Conservation (phyloP, 1,284 basidiomycete genomes). For the Ceratobasidium sp. region DNA sequence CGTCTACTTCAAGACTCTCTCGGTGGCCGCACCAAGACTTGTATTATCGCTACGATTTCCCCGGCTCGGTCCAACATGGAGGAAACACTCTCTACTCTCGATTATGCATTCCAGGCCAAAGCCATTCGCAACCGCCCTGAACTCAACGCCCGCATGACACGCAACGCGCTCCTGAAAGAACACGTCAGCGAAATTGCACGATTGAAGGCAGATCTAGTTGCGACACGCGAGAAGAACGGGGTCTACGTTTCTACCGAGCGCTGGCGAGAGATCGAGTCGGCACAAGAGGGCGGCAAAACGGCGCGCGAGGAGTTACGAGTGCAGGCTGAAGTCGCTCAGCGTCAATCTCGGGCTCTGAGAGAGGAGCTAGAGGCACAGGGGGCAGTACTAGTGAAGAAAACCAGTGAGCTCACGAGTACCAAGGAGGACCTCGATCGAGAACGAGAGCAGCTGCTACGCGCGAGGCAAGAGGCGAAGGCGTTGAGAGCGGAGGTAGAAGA, state of each 20-base stretch:
- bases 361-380: constrained; percentile 93
- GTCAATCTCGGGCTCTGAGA: constrained; percentile 79
- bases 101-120: constrained; percentile 96
- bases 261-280: constrained; percentile 83
- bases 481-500: constrained; percentile 74
- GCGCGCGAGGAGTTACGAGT: constrained; percentile 84
- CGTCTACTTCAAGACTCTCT: constrained; percentile 98
- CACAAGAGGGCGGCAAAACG: constrained; percentile 78
- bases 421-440: constrained; percentile 68
- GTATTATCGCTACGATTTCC: constrained; percentile 95
- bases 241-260: constrained; percentile 91
- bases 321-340: constrained; percentile 83
- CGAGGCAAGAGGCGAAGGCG: constrained; percentile 65
- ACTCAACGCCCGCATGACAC: constrained; percentile 93
- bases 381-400: constrained; percentile 74
- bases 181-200: constrained; percentile 95
- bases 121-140: constrained; percentile 97
- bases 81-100: constrained; percentile 96
- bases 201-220: constrained; percentile 87
- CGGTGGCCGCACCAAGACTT: constrained; percentile 98
- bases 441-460: constrained; percentile 64
- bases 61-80: constrained; percentile 94
- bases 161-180: constrained; percentile 92
- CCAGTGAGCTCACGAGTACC: constrained; percentile 77
- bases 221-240: constrained; percentile 93